Evolutionary conservation across 805 yeast genomes (phyloP).

Genomic region (Myxozyma sirexii): DNA sequence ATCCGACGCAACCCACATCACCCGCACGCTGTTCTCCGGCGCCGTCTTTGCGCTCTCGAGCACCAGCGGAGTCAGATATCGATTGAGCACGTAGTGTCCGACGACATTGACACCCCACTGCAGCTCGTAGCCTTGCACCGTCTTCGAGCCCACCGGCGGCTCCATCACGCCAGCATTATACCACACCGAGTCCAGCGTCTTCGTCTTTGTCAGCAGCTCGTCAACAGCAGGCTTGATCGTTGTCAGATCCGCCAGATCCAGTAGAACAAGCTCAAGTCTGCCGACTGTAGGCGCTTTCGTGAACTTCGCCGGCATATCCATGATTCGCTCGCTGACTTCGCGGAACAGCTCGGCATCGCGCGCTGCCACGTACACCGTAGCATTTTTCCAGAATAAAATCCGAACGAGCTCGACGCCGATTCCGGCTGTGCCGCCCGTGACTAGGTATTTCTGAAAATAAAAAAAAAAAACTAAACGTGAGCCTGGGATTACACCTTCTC

Average conservation of each 20-base stretch:
- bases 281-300: conserved; percentile 22
- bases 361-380: conserved; percentile 29
- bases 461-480: too few relatives aligned
- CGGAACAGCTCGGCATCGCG: conserved; percentile 19
- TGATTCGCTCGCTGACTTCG: conserved; percentile 15
- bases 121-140: conserved; percentile 49
- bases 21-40: conserved; percentile 42
- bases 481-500: too few relatives aligned
- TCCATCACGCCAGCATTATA: conserved; percentile 53
- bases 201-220: conserved; percentile 38
- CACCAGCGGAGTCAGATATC: conserved; percentile 46
- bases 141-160: conserved; percentile 44
- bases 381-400: conserved; percentile 28
- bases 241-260: conserved; percentile 45
- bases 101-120: conserved; percentile 53
- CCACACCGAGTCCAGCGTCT: conserved; percentile 44
- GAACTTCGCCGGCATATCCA: conserved; percentile 19
- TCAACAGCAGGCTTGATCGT: conserved; percentile 47
- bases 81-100: conserved; percentile 52
- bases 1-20: conserved; percentile 52
- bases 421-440: conserved; percentile 34
- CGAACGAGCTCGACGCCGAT: conserved; percentile 31
- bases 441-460: conserved; percentile 13
- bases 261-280: conserved; percentile 18
- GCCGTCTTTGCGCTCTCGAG: conserved; percentile 41